Base-by-base conservation (phyloP, 75 land plant species). In the Pseudotsuga menziesii region DNA sequence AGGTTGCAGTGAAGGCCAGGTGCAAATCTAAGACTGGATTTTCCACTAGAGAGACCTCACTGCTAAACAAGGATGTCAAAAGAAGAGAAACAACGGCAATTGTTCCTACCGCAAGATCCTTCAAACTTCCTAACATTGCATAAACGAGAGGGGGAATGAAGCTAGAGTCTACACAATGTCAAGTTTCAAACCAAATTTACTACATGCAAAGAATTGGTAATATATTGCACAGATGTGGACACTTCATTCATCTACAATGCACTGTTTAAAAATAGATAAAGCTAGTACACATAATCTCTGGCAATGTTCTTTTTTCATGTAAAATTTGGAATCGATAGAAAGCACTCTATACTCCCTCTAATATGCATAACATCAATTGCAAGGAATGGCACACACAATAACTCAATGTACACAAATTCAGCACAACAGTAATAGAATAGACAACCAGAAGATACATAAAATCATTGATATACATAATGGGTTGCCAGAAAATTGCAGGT, bases 61-160 rank as follows among this genome's bases (percentile, higher is more conserved):
- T 80, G 58, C 85, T 72, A 22, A 95, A 26, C 81, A 93, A 77
- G 2, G 94, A 83, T 22, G 87, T 84, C 63, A 90, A 57, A 12
- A 95, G 83, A 57, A 95, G 83, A 17, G 98, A 95, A 20, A 82
- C 85, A 55, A 95, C 94, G 9, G 98, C 96, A 8, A 92, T 89
- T 14, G 96, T 90, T 8, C 98, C 93, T 36, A 91, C 89, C 7
- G 96, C 98, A 76, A 93, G 77, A 70, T 95, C 92, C 82, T 77
- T 87, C 1, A 96, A 95, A 76, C 92, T 94, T 22, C 98, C 98
- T 75, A 95, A 71, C 84, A 89, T 80, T 14, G 98, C 86, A 77
- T 93, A 95, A 15, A 91, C 76, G 75, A 93, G 75, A 25, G 96
- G 98, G 41, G 98, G 98, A 3, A 93, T 89, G 80, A 93, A 95